These are phyloP conservation scores for Colletotrichum sp. DNA, from an alignment of 2,329 filamentous ascomycete genomes.

Conservation along the genomic window DNA sequence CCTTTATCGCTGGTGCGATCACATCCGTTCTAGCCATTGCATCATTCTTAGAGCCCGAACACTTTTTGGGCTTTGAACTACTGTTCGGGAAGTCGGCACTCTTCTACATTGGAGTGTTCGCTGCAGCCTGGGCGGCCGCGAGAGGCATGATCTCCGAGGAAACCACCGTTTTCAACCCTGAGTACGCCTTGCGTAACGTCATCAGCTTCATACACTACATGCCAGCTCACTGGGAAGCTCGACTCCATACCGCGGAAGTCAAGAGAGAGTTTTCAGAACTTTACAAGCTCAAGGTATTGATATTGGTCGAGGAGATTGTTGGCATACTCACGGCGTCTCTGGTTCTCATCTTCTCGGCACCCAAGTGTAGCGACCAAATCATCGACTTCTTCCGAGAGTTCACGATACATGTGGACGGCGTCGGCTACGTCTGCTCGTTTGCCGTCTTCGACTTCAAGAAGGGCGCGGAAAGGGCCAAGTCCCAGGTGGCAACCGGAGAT, in stretches of 20 bases:
- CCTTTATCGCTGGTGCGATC: slow-evolving; percentile 86
- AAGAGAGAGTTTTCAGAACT: slow-evolving; percentile 88
- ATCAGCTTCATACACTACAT: slow-evolving; percentile 93
- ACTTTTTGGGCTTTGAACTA: slow-evolving; percentile 91
- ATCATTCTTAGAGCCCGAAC: slow-evolving; percentile 86
- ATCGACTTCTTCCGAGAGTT: slow-evolving; percentile 99
- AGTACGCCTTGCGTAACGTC: slow-evolving; percentile 86
- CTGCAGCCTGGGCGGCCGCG: slow-evolving; percentile 81
- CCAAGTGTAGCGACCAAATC: slow-evolving; percentile 88
- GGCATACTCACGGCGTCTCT: slow-evolving; percentile 93
- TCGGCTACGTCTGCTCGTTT: slow-evolving; percentile 96
- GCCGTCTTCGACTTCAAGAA: slow-evolving; percentile 97
- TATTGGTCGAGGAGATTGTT: slow-evolving; percentile 90
- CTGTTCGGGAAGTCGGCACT: slow-evolving; percentile 86
- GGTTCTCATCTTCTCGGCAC: slow-evolving; percentile 84
- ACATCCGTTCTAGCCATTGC: slow-evolving; percentile 84
- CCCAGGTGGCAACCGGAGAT: slow-evolving; percentile 51
- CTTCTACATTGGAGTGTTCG: slow-evolving; percentile 87
- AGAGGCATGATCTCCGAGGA: slow-evolving; percentile 88
- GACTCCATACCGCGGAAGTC: slow-evolving; percentile 93
- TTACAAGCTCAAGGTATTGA: slow-evolving; percentile 90
- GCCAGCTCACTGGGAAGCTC: slow-evolving; percentile 85
- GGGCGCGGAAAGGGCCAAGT: slow-evolving; percentile 57
- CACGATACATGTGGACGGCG: slow-evolving; percentile 93
- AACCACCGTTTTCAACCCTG: slow-evolving; percentile 87